Evolutionary conservation across 176 grass and related monocot species (phyloP), one percentile per base, ranked within the genome.

Genomic region (Juncus inflexus): DNA sequence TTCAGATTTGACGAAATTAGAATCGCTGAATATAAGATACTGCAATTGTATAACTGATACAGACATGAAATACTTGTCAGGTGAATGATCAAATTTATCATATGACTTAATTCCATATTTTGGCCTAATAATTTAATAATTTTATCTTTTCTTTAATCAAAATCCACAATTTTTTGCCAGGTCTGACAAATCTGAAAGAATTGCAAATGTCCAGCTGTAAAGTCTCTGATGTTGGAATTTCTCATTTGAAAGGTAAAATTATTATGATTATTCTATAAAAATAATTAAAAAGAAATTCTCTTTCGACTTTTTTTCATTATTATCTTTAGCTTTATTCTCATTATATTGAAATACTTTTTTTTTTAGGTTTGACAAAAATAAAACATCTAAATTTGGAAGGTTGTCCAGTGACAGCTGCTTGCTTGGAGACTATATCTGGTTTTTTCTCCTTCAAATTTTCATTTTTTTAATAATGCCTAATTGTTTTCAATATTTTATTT

Each of bases 391-490:
- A 99, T 65, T 64, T 99, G 65, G 94, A 92, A 75, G 85, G 89
- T 37, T 86, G 85, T 79, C 72, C 77, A 60, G 58, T 92, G 50
- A 99, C 83, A 75, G 72, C 85, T 72, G 78, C 85, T 82, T 99
- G 88, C 78, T 92, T 99, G 78, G 76, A 90, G 62, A 77, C 69
- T 82, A 82, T 99, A 40, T 99, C 94, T 86, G 94, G 94, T 99
- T 38, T 52, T 35, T 35, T 76, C 2, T 65, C 4, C 40, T 2
- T 64, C 53, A 51, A 3, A 35, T 12, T 39, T 12, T 41, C 7
- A 66, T 66, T 14, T 47, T 16, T 8, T 50, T 35, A 2, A 15
- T 49, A 65, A 42, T 6, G 13, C 40, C 19, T 28, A 28, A 28
- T 28, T 28, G 19, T 28, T 28, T 28, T 28, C 0, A 28, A 28